Conservation (phyloP, 2,329 filamentous ascomycete genomes). For the Acarospora socialis region DNA sequence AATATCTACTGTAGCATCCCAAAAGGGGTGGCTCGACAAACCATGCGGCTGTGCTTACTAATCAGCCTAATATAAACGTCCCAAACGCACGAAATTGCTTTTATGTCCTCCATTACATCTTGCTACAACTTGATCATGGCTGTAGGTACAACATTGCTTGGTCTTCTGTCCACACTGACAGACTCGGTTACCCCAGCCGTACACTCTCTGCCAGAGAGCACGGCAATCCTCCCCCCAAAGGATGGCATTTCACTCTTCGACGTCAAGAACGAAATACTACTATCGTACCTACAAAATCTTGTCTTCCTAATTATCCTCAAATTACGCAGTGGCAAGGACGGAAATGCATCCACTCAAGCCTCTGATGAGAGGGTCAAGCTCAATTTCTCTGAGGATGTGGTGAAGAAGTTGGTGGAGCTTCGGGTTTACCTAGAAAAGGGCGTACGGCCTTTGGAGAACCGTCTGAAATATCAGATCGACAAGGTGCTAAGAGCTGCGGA, state of each 20-base stretch:
- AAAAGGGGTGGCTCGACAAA: too few species aligned
- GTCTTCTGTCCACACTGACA: conserved; percentile 19
- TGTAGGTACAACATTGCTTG: too few species aligned
- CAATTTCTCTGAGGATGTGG: conserved; percentile 51
- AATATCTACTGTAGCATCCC: too few species aligned
- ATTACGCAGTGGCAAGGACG: conserved; percentile 42
- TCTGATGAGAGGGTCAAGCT: conserved; percentile 18
- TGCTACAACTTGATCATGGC: too few species aligned
- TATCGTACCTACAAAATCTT: conserved; percentile 90
- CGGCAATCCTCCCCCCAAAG: conserved; percentile 54
- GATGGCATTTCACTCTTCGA: conserved; percentile 91
- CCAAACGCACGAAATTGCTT: too few species aligned
- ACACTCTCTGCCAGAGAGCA: conserved; percentile 49
- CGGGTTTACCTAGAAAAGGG: conserved; percentile 90
- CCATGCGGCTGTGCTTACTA: too few species aligned
- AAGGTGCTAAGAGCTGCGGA: conserved; percentile 82
- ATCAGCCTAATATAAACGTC: too few species aligned
- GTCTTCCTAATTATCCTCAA: conserved; percentile 77
- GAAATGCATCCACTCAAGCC: conserved; percentile 17
- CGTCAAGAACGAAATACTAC: conserved; percentile 90
- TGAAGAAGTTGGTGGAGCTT: conserved; percentile 78
- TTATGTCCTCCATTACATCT: too few species aligned
- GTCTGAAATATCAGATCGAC: conserved; percentile 89
- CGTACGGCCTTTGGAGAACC: conserved; percentile 74
- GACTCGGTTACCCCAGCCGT: conserved; percentile 33